Base-by-base conservation (phyloP, 192 early-diverging fungal species). In the Backusella psychrophila region DNA sequence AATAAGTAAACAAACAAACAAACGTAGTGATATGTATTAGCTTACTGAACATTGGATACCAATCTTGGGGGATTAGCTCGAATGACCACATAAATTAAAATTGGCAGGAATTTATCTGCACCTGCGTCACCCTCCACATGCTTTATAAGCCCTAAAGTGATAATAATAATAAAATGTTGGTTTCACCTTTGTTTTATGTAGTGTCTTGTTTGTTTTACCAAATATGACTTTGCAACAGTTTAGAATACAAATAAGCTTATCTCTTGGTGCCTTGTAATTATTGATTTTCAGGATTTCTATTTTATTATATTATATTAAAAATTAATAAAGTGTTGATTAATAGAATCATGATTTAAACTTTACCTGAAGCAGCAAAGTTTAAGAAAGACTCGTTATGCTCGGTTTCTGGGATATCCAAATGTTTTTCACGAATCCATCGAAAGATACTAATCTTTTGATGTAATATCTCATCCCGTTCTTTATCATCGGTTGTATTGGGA, bases 181-280 rank as follows among this genome's bases (percentile, higher is more conserved):
- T 68, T 35, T 68, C 29, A 35, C 17, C 35, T 35, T 36, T 33
- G 23, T 35, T 33, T 67, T 35, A 14, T 67, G 6, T 35, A 34
- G 31, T 11, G 21, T 36, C 36, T 46, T 31, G 21, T 36, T 39
- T 52, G 26, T 31, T n/a, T 77, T 76, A 83, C 93, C 92, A 81
- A 92, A 94, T 66, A 95, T 94, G 38, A 93, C 91, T 21, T 93
- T 94, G 85, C 93, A 94, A 81, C 93, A 92, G 80, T 95, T 95
- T 38, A 94, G 81, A 38, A 95, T 89, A 76, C 94, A 95, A 63
- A 95, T 95, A 59, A 94, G 87, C 63, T 95, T 95, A 73, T 95
- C 94, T 68, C 93, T 87, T 35, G 94, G 94, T 23, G 94, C 91
- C 77, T 93, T 94, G 84, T 91, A 95, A 71, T 88, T 89, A 77